phyloP scores from a whole-genome alignment of 495 filamentous ascomycete genomes.

The Penicillium malachiteum region DNA sequence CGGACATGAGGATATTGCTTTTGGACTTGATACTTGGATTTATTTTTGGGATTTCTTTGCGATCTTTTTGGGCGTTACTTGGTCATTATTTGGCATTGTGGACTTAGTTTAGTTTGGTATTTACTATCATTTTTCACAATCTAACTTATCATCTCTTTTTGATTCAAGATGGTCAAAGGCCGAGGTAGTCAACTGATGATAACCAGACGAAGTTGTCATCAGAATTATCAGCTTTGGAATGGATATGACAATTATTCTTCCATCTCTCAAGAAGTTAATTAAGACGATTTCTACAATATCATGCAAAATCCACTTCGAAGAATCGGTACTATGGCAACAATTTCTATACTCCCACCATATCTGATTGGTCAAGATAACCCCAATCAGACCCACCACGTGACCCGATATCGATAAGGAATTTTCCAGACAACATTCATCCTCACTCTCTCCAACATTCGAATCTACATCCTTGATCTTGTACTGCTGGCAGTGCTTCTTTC shows the following conservation, averaged over 20 bases:
- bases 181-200: too few relatives aligned
- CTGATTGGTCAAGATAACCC: constrained; percentile 7
- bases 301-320: neutral
- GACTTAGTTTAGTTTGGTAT: too few relatives aligned
- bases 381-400: constrained; percentile 11
- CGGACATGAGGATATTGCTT: neutral
- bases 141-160: too few relatives aligned
- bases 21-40: neutral
- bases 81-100: too few relatives aligned
- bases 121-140: too few relatives aligned
- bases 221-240: too few relatives aligned
- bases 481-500: constrained; percentile 35
- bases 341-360: neutral
- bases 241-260: too few relatives aligned
- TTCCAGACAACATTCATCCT: constrained; percentile 12
- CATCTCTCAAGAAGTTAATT: too few relatives aligned
- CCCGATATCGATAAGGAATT: constrained; percentile 30
- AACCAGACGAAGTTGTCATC: too few relatives aligned
- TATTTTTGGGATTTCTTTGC: neutral
- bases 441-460: neutral
- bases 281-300: too few relatives aligned
- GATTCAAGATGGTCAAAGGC: too few relatives aligned
- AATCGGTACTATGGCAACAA: neutral
- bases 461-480: constrained; percentile 12
- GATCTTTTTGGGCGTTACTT: too few relatives aligned